Percentiles rank a stretch among this genome's conserved stretches.
Conservation (phyloP, 140 eudicot genomes). For the Stevia rebaudiana region DNA sequence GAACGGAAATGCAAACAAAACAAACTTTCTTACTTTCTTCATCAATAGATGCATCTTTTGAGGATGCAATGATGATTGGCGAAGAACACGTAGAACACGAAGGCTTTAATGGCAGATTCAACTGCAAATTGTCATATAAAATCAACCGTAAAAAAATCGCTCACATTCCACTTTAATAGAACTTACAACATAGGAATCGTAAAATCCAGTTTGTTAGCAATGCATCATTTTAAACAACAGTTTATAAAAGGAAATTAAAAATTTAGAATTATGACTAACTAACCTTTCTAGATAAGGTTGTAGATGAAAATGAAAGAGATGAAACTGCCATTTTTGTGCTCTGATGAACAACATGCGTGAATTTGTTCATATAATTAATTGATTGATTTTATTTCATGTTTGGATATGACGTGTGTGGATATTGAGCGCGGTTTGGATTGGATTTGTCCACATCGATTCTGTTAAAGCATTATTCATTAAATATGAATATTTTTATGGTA, state of each 20-base stretch:
- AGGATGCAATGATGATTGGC: slow-evolving; percentile 34
- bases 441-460: slow-evolving; percentile 17
- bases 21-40: slow-evolving; percentile 30
- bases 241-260: not conserved
- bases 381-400: slow-evolving; percentile 17
- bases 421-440: slow-evolving; percentile 31
- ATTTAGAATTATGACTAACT: not conserved
- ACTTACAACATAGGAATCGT: not conserved
- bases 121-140: slow-evolving; percentile 23
- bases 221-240: not conserved
- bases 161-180: not conserved
- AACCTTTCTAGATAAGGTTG: slow-evolving; percentile 48
- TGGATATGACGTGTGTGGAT: slow-evolving; percentile 38
- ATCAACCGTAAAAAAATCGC: not conserved
- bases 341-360: slow-evolving; percentile 3
- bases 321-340: slow-evolving; percentile 56
- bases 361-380: too few species aligned
- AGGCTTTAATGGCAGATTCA: slow-evolving; percentile 32
- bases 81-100: slow-evolving; percentile 27
- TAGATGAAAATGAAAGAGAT: slow-evolving; percentile 56
- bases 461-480: not conserved
- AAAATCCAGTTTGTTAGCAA: not conserved
- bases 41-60: slow-evolving; percentile 25
- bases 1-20: not conserved
- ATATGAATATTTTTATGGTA: not conserved